Conservation (phyloP, 1,284 basidiomycete genomes). For the Trametes hirsuta region DNA sequence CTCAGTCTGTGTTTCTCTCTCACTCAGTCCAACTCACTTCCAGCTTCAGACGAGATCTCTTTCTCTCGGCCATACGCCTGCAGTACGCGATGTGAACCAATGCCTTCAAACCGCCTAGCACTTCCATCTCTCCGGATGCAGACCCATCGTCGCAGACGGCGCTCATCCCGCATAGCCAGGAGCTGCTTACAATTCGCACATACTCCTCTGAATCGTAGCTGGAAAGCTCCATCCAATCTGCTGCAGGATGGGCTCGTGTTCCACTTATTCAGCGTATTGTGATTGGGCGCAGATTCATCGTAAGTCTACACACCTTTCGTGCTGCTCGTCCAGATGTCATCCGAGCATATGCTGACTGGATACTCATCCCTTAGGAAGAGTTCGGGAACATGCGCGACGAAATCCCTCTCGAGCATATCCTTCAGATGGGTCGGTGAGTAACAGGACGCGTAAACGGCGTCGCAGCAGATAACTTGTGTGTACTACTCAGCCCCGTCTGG, state of each 20-base stretch:
- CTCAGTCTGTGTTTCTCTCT: no score
- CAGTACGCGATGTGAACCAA: background rate
- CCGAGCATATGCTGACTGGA: no score
- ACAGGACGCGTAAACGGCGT: background rate
- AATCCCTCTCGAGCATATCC: slow-evolving; percentile 75
- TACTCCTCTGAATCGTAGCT: slow-evolving; percentile 65
- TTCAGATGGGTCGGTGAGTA: slow-evolving; percentile 77
- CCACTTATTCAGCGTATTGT: slow-evolving; percentile 73
- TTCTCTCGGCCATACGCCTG: background rate
- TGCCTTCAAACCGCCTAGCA: slow-evolving; percentile 9
- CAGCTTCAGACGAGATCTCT: background rate
- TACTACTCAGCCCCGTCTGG: slow-evolving; percentile 65
- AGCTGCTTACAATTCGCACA: slow-evolving; percentile 56
- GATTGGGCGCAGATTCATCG: slow-evolving; percentile 79
- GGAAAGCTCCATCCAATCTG: slow-evolving; percentile 57
- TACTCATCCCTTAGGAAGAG: slow-evolving; percentile 54
- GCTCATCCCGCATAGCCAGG: slow-evolving; percentile 68
- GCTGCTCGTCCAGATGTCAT: background rate
- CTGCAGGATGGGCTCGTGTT: slow-evolving; percentile 70
- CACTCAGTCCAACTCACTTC: background rate
- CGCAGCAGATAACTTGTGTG: background rate
- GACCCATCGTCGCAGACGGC: slow-evolving; percentile 56
- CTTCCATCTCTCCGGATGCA: slow-evolving; percentile 9
- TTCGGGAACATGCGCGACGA: slow-evolving; percentile 74
- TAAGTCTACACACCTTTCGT: slow-evolving; percentile 34